phyloP scores from a whole-genome alignment of 208 protist species.

The Angomonas desouzai region DNA sequence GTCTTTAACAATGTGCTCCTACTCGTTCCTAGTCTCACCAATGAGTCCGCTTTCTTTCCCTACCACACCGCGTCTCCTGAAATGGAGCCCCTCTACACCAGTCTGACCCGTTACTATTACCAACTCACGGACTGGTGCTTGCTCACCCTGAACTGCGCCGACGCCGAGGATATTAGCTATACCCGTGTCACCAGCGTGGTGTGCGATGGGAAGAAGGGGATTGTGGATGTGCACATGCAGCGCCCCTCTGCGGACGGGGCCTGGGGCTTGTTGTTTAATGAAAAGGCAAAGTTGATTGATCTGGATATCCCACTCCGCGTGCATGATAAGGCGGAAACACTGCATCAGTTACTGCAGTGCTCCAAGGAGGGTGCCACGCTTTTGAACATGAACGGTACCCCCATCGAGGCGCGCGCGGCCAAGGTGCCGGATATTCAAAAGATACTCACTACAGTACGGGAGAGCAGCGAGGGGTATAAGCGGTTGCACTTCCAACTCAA shows the following conservation, averaged over 20 bases:
- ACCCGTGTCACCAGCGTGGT: constrained; percentile 37
- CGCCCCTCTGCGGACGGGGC: constrained; percentile 33
- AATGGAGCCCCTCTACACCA: constrained; percentile 15
- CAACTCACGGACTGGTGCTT: constrained; percentile 59
- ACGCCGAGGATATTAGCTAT: constrained; percentile 26
- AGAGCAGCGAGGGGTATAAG: constrained; percentile 18
- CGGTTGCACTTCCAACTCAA: constrained; percentile 36
- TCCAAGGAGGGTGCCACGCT: constrained; percentile 33
- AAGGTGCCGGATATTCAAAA: background rate
- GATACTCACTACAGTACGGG: constrained; percentile 19
- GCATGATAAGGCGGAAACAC: constrained; percentile 40
- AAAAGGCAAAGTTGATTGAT: constrained; percentile 46
- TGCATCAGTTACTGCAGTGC: constrained; percentile 37
- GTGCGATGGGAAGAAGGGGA: constrained; percentile 23
- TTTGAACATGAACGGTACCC: constrained; percentile 32
- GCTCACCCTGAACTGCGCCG: constrained; percentile 29
- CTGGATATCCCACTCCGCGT: constrained; percentile 62
- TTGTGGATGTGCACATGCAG: constrained; percentile 30
- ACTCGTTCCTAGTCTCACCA: background rate
- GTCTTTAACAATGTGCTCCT: constrained; percentile 48
- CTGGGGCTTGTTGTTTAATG: constrained; percentile 74
- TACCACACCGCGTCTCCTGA: background rate
- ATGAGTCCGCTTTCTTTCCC: background rate
- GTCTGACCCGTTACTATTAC: constrained; percentile 50
- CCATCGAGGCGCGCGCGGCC: background rate